A percentile compares a stretch with the other conserved stretches of the same genome.
These are phyloP conservation scores for Oryza nivara DNA, from an alignment of 176 grass and related monocot genomes.

Conservation along the genomic window DNA sequence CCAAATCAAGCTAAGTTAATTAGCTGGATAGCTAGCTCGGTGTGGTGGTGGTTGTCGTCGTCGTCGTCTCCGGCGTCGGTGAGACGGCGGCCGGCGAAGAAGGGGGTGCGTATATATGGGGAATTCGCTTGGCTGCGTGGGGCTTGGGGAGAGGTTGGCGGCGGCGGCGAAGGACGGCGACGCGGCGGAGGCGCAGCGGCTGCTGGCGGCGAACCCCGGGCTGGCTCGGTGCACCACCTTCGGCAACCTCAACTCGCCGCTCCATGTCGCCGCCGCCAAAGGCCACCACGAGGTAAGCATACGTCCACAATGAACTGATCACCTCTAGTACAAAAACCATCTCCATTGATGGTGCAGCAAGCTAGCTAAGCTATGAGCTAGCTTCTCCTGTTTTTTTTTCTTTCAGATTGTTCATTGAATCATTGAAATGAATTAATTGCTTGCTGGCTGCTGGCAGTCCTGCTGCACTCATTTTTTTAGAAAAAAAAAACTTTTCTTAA, in stretches of 20 bases:
- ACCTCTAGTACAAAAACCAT: too few species aligned
- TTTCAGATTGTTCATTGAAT: too few species aligned
- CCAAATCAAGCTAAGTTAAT: background rate
- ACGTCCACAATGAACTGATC: too few species aligned
- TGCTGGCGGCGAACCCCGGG: conserved; percentile 56
- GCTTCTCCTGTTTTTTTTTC: too few species aligned
- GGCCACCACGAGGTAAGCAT: conserved; percentile 72
- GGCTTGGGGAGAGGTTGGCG: conserved; percentile 66
- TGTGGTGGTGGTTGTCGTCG: background rate
- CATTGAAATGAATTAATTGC: too few species aligned
- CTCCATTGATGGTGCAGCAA: too few species aligned
- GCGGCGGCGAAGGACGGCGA: conserved; percentile 79
- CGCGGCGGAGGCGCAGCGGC: conserved; percentile 51
- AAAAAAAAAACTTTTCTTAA: too few species aligned
- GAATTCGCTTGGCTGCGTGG: conserved; percentile 72
- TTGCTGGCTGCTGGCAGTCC: too few species aligned
- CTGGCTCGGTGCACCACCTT: conserved; percentile 73
- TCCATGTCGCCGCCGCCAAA: conserved; percentile 75
- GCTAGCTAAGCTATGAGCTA: too few species aligned
- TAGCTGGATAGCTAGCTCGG: too few species aligned
- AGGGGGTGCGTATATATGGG: conserved; percentile 47
- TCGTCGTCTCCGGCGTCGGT: background rate
- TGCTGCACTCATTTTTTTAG: too few species aligned
- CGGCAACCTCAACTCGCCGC: conserved; percentile 76
- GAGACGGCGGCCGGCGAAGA: too few species aligned